Conservation (phyloP, 345 rosid species). For the Garcia nutans region DNA sequence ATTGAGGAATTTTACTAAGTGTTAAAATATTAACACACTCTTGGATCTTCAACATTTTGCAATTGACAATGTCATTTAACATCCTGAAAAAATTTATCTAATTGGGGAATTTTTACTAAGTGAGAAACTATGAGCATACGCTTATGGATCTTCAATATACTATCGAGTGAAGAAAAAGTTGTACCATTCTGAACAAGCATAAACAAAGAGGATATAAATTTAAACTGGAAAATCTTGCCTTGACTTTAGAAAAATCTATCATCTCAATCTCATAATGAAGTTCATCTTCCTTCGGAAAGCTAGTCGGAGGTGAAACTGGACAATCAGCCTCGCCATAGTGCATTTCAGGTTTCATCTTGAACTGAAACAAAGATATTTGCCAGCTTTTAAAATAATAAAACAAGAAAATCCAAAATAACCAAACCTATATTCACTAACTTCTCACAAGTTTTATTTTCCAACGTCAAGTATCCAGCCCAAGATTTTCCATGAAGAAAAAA, state of each 20-base stretch:
- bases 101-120: no score
- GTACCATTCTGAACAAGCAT: neutral
- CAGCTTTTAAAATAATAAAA: constrained; percentile 2
- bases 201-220: neutral
- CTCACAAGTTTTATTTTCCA: neutral
- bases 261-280: constrained; percentile 97
- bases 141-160: no score
- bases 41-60: constrained; percentile 1
- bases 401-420: neutral
- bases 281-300: constrained; percentile 84
- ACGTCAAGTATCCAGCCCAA: neutral
- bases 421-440: neutral
- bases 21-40: neutral
- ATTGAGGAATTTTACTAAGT: constrained; percentile 1
- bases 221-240: constrained; percentile 47
- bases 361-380: constrained; percentile 41
- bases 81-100: neutral
- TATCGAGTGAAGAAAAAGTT: neutral
- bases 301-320: constrained; percentile 64
- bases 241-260: constrained; percentile 75
- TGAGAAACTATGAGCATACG: no score
- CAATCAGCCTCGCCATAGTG: constrained; percentile 91
- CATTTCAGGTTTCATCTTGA: constrained; percentile 93
- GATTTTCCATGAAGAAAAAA: neutral
- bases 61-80: neutral